Evolutionary conservation across 495 filamentous ascomycete species (phyloP), one percentile per base, ranked within the genome.

Genomic region (Penicillium taxi): DNA sequence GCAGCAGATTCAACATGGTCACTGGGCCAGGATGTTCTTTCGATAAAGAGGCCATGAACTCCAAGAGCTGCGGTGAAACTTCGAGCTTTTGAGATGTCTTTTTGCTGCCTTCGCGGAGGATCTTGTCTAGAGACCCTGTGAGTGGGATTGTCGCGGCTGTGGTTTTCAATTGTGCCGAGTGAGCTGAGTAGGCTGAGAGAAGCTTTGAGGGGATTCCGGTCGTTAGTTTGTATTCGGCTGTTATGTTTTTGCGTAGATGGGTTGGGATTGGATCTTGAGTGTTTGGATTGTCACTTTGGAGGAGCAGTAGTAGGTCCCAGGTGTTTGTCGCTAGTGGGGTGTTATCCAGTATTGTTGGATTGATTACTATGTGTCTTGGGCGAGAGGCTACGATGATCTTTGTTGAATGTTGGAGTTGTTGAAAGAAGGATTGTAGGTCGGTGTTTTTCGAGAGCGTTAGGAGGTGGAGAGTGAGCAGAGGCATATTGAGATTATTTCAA

Each of bases 1-100:
- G 66, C 5, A 83, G 64, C n/a, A 82, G 59, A 38, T 82, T 83
- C n/a, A 82, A 56, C 78, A 81, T 82, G 2, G 72, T 75, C 3
- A 81, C 74, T 0, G 79, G 70, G 6, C 70, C 66, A 6, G 49
- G 26, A 13, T 62, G 57, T 18, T 46, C 52, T 28, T 41, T 35
- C 2, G 39, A 44, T 13, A 59, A 46, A 18, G 26, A 9, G 2
- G 53, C 39, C 54, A 78, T 73, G 64, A 74, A 82, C 7, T 49
- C 31, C 4, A 57, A 45, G 1, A 81, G 59, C n/a, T 74, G 63
- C 1, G 58, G 52, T 9, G 64, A 66, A 9, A 78, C 48, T 48
- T 80, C 74, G 0, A 82, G 66, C 13, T 63, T 64, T 48, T 79
- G 76, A 0, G 70, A 50, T 0, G 67, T 64, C 4, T 34, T 15